These are phyloP conservation scores for Leucogyrophana mollusca DNA, from an alignment of 768 basidiomycete species.

Conservation along the genomic window DNA sequence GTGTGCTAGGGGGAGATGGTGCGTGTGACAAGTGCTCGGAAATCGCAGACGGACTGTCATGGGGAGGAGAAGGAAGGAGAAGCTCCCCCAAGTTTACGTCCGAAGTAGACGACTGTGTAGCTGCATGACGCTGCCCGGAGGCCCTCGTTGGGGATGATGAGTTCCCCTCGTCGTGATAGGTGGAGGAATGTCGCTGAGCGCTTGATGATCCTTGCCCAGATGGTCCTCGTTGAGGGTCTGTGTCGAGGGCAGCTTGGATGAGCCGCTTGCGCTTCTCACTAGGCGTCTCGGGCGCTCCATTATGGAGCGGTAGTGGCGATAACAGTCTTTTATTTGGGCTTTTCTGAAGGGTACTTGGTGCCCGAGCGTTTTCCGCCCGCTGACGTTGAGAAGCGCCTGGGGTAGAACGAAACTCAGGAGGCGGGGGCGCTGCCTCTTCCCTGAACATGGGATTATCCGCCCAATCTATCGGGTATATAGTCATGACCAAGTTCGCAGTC, in stretches of 20 bases:
- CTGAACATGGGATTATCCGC: constrained; percentile 21
- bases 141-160: too few relatives aligned
- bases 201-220: not conserved
- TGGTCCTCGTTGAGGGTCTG: too few relatives aligned
- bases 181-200: constrained; percentile 3
- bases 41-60: too few relatives aligned
- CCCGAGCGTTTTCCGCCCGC: not conserved
- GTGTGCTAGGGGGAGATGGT: constrained; percentile 12
- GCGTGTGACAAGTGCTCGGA: too few relatives aligned
- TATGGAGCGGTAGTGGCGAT: not conserved
- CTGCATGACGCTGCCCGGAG: too few relatives aligned
- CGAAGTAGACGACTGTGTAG: too few relatives aligned
- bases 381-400: not conserved
- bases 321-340: not conserved
- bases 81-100: too few relatives aligned
- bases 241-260: too few relatives aligned
- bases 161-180: too few relatives aligned
- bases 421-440: not conserved
- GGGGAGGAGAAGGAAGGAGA: too few relatives aligned
- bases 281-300: constrained; percentile 5
- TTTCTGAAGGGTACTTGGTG: not conserved
- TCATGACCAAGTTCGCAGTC: not conserved
- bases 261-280: constrained; percentile 3
- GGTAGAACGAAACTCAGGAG: not conserved
- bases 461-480: constrained; percentile 26